Percentiles rank a stretch among this genome's conserved stretches.
Evolutionary conservation across 1,139 yeast species (phyloP).

Genomic region (Spathaspora jeffriesii): DNA sequence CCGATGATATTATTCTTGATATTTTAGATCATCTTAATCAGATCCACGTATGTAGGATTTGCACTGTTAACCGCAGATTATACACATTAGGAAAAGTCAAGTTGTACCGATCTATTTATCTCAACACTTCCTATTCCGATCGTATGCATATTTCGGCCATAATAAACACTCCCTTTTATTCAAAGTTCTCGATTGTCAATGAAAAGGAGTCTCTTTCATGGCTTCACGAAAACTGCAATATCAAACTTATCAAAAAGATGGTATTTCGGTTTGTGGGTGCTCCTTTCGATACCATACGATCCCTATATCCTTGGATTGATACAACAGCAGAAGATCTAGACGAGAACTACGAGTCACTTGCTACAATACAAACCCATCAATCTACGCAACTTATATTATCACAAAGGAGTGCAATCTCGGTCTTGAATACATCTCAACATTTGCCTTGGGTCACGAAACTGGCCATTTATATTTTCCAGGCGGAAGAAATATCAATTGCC

Average conservation of each 20-base stretch:
- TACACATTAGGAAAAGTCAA: not conserved
- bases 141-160: not conserved
- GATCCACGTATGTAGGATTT: not conserved
- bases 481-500: not conserved
- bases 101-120: not conserved
- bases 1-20: not conserved
- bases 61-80: not conserved
- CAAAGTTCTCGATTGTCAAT: not conserved
- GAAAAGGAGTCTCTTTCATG: not conserved
- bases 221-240: not conserved
- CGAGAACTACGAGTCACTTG: not conserved
- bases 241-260: not conserved
- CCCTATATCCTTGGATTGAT: not conserved
- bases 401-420: not conserved
- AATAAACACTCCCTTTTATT: not conserved
- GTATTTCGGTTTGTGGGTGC: not conserved
- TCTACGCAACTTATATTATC: not conserved
- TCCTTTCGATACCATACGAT: not conserved
- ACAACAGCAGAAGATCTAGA: not conserved
- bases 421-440: not conserved
- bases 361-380: not conserved
- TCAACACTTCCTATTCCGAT: too few species aligned
- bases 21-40: not conserved
- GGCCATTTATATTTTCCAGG: not conserved
- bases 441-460: not conserved